phyloP scores from a whole-genome alignment of 2,329 filamentous ascomycete genomes.

The Claviceps lovelessii region DNA sequence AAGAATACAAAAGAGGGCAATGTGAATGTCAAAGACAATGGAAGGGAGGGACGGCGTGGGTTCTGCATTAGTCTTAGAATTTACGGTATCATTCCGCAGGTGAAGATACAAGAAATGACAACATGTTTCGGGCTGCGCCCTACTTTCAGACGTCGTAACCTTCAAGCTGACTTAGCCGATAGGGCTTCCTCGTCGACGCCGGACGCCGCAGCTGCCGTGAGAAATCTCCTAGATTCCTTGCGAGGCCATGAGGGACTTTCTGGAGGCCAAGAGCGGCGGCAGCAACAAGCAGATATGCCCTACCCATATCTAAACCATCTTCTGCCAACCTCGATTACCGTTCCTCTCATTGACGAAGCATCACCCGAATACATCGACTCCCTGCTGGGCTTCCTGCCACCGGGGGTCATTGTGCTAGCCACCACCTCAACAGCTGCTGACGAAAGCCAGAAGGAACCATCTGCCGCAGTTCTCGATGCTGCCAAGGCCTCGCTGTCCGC shows the following conservation, averaged over 20 bases:
- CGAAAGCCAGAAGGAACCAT: constrained; percentile 48
- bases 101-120: constrained; percentile 11
- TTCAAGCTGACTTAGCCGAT: constrained; percentile 29
- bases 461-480: constrained; percentile 51
- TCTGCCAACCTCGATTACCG: constrained; percentile 60
- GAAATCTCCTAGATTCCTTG: constrained; percentile 78
- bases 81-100: constrained; percentile 11
- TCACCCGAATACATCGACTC: constrained; percentile 55
- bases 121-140: not conserved
- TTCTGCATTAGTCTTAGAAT: constrained; percentile 17
- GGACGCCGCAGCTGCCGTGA: constrained; percentile 66
- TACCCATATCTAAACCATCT: constrained; percentile 82
- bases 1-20: constrained; percentile 1
- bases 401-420: constrained; percentile 61
- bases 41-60: constrained; percentile 8
- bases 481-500: constrained; percentile 60
- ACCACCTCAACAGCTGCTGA: constrained; percentile 47
- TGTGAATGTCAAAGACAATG: not conserved
- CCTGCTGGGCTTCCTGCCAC: constrained; percentile 65
- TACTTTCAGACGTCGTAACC: not conserved
- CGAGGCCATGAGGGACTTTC: constrained; percentile 37
- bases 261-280: constrained; percentile 17
- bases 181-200: constrained; percentile 46
- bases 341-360: constrained; percentile 56
- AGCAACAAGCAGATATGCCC: constrained; percentile 34